phyloP scores from a whole-genome alignment of 306 rosid species.

The Morella rubra region DNA sequence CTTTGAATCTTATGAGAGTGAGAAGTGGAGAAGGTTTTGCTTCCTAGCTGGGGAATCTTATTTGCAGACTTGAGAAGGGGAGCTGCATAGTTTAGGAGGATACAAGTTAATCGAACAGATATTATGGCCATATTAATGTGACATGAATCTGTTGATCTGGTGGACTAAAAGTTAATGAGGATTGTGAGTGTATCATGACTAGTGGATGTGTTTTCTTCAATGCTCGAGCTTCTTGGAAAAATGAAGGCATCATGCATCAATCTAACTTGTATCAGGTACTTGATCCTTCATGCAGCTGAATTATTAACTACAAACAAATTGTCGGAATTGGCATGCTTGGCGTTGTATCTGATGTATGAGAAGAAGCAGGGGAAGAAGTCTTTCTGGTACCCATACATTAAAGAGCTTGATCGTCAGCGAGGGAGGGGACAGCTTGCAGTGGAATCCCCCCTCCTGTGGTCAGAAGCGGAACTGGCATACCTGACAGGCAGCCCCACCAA shows the following conservation, averaged over 20 bases:
- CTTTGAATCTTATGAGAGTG: neutral
- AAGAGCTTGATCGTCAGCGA: constrained; percentile 96
- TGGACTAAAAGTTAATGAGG: neutral
- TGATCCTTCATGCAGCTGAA: constrained; percentile 71
- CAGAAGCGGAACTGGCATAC: constrained; percentile 77
- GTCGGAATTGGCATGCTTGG: constrained; percentile 98
- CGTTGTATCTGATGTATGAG: constrained; percentile 97
- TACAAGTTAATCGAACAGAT: neutral
- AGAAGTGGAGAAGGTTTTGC: neutral
- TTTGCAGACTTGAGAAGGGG: neutral
- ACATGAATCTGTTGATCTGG: neutral
- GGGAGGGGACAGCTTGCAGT: constrained; percentile 95
- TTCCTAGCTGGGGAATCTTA: neutral
- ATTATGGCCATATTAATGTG: neutral
- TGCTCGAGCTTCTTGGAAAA: neutral
- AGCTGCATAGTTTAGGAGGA: neutral
- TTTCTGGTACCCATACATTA: constrained; percentile 86
- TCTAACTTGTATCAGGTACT: constrained; percentile 18
- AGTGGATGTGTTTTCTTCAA: neutral
- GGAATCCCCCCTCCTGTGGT: constrained; percentile 94
- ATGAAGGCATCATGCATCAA: neutral
- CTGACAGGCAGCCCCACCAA: constrained; percentile 86
- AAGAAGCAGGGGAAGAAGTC: constrained; percentile 98
- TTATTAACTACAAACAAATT: constrained; percentile 88
- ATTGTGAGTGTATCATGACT: neutral